Percentiles rank a stretch among this genome's conserved stretches.
Evolutionary conservation across 208 protist genomes (phyloP).

Genomic region (Trypanosoma conorhini): DNA sequence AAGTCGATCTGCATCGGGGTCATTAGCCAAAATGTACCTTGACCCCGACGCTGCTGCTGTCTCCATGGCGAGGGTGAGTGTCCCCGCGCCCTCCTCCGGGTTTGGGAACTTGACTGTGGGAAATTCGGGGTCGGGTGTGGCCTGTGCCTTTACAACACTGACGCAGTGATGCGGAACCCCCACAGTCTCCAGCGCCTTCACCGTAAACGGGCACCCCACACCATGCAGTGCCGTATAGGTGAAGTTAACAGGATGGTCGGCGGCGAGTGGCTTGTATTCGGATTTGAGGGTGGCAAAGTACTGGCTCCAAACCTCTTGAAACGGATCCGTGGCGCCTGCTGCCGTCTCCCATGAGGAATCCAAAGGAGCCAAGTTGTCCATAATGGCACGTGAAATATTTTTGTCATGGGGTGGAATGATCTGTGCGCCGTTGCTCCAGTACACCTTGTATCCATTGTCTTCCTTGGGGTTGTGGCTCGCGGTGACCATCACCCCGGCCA

Average conservation of each 20-base stretch:
- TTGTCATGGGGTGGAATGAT: constrained; percentile 96
- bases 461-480: constrained; percentile 99
- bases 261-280: constrained; percentile 39
- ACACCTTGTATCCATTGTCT: constrained; percentile 99
- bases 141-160: constrained; percentile 82
- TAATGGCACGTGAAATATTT: constrained; percentile 91
- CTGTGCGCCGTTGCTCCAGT: constrained; percentile 96
- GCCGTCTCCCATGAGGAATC: constrained; percentile 53
- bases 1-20: constrained; percentile 98
- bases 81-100: constrained; percentile 96
- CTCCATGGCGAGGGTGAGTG: constrained; percentile 88
- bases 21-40: constrained; percentile 97
- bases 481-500: constrained; percentile 97
- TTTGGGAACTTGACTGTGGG: constrained; percentile 98
- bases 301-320: constrained; percentile 45
- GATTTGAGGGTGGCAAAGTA: constrained; percentile 63
- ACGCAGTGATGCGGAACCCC: constrained; percentile 48
- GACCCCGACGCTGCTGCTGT: constrained; percentile 60
- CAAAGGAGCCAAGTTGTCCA: constrained; percentile 84
- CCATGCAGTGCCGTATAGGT: constrained; percentile 93
- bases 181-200: constrained; percentile 69
- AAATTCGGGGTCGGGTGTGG: constrained; percentile 97
- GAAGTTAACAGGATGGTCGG: constrained; percentile 36
- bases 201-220: constrained; percentile 90
- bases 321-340: constrained; percentile 55